Evolutionary conservation across 2,329 filamentous ascomycete species (phyloP).

Genomic region (Aspergillus texensis): DNA sequence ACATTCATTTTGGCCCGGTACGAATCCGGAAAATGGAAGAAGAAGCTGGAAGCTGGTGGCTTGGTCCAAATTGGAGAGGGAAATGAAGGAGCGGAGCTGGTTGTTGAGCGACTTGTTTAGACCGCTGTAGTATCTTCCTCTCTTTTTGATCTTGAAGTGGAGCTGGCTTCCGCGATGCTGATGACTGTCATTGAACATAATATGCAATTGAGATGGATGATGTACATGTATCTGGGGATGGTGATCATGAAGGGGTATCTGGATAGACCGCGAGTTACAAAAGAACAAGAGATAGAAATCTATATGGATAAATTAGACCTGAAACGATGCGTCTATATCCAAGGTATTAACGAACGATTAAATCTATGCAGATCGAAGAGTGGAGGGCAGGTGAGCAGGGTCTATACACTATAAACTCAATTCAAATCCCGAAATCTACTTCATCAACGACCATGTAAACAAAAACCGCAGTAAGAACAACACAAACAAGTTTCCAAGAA

Average conservation of each 20-base stretch:
- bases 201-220: not conserved
- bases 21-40: slow-evolving; percentile 53
- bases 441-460: slow-evolving; percentile 1
- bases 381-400: not conserved
- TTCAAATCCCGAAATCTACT: slow-evolving; percentile 10
- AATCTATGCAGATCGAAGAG: not conserved
- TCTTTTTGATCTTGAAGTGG: slow-evolving; percentile 11
- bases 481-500: not conserved
- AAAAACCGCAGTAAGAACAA: slow-evolving; percentile 8
- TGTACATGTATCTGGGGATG: slow-evolving; percentile 1
- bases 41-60: slow-evolving; percentile 46
- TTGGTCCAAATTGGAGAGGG: slow-evolving; percentile 34
- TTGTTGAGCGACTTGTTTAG: slow-evolving; percentile 40
- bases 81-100: slow-evolving; percentile 27
- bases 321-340: not conserved
- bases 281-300: not conserved
- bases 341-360: not conserved
- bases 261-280: not conserved
- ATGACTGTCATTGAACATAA: slow-evolving; percentile 1
- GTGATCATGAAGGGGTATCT: not conserved
- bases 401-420: not conserved
- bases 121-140: not conserved
- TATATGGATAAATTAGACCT: not conserved
- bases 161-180: slow-evolving; percentile 20
- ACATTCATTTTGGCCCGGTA: slow-evolving; percentile 52